Conservation (phyloP, 306 rosid species). For the Gleditsia sinensis region DNA sequence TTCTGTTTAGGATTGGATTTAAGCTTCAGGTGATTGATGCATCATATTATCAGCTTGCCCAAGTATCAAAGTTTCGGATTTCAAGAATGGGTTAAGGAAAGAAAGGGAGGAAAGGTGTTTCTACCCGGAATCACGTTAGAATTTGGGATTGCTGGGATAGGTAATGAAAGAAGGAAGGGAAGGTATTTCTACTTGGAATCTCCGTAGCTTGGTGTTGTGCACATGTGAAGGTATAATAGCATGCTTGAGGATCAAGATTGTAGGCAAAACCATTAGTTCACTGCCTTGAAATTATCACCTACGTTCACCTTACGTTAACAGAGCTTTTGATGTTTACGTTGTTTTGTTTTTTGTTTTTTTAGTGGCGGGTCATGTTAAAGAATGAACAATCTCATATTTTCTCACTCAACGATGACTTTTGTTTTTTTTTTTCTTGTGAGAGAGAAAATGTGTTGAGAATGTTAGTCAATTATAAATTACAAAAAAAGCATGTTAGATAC, state of each 20-base stretch:
- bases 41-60: slow-evolving; percentile 1
- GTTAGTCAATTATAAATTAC: no score
- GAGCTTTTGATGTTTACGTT: no score
- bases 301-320: no score
- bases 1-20: slow-evolving; percentile 1
- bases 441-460: no score
- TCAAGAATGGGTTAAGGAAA: slow-evolving; percentile 14
- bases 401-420: no score
- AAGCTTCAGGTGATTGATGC: not conserved
- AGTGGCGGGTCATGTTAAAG: no score
- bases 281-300: no score
- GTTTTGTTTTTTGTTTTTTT: no score
- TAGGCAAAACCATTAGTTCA: not conserved
- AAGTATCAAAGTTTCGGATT: not conserved
- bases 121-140: not conserved
- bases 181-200: slow-evolving; percentile 19
- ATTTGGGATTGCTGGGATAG: slow-evolving; percentile 10
- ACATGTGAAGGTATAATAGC: slow-evolving; percentile 22
- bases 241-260: slow-evolving; percentile 10
- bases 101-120: not conserved
- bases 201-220: not conserved
- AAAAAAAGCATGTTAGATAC: no score
- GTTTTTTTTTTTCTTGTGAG: no score
- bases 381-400: no score
- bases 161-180: not conserved